Evolutionary conservation across 2,329 filamentous ascomycete species (phyloP), one percentile per base, ranked within the genome.

Genomic region (Exophiala xenobiotica): DNA sequence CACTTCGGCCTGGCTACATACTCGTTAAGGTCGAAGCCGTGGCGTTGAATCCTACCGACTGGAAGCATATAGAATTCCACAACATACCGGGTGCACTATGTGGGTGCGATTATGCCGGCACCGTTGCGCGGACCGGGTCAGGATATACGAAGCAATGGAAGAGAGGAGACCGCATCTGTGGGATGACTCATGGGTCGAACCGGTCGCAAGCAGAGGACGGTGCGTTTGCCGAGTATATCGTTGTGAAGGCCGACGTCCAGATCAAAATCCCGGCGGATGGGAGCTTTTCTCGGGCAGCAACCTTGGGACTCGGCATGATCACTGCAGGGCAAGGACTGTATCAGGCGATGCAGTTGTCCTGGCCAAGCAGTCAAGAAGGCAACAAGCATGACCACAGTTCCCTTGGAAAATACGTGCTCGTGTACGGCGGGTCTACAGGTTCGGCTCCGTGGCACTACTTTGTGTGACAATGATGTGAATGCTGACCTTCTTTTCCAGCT

Each of bases 41-140:
- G 0, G 80, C 76, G 2, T 62, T 82, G 39, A 82, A 82, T 59
- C 79, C 79, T 1, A 78, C 77, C 0, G 80, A 82, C 63, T 81
- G 76, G 77, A 80, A 79, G 59, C 72, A 76, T 54, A 62, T 78
- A 39, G 67, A 69, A 3, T 48, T n/a, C 14, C 29, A 48, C 29
- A 57, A 57, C 33, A 62, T 63, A 1, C 62, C 67, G 64, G 74
- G 74, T 5, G 71, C 68, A 29, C 77, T 66, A 1, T 53, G 64
- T 1, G 67, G 67, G 3, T 68, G 63, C 46, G 67, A 69, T 49
- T 69, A 63, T 46, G 63, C 66, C 9, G 67, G 67, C 23, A 56
- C 64, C 14, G 64, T 69, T 14, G 60, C 62, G 19, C 59, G 64
- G 33, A 46, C 54, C 11, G 59, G 60, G 19, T 24, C 43, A 3